Evolutionary conservation across 495 filamentous ascomycete species (phyloP).

Genomic region (Chlorociboria aeruginascens): DNA sequence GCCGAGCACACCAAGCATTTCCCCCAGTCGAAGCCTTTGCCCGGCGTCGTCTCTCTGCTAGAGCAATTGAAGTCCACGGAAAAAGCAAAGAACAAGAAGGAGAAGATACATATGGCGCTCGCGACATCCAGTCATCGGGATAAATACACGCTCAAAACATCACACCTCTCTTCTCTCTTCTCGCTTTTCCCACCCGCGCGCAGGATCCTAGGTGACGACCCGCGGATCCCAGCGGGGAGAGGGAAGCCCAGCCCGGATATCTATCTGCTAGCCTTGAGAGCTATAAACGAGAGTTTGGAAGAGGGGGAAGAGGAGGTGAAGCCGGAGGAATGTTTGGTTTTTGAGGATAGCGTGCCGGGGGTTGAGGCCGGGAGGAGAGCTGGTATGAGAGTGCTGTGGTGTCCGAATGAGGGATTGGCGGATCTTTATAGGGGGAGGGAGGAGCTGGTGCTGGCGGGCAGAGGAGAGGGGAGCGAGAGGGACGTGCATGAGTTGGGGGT

Average conservation of each 20-base stretch:
- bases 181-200: conserved; percentile 7
- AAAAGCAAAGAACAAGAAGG: not conserved
- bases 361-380: conserved; percentile 32
- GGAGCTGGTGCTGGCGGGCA: conserved; percentile 24
- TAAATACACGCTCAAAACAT: not conserved
- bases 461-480: conserved; percentile 15
- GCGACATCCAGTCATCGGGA: not conserved
- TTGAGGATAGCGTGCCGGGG: conserved; percentile 31
- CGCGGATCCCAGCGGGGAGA: conserved; percentile 16
- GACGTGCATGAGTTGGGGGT: conserved; percentile 19
- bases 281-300: conserved; percentile 18
- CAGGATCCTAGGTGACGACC: conserved; percentile 26
- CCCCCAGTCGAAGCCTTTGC: conserved; percentile 21
- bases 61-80: conserved; percentile 15
- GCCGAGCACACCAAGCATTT: conserved; percentile 21
- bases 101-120: conserved; percentile 1
- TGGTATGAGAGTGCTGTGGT: conserved; percentile 34
- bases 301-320: conserved; percentile 13
- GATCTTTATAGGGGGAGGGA: conserved; percentile 20
- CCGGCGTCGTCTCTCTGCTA: conserved; percentile 25
- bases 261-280: conserved; percentile 26
- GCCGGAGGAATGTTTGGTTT: conserved; percentile 30
- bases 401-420: conserved; percentile 25
- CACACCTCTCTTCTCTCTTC: not conserved
- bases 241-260: conserved; percentile 30